Evolutionary conservation across 1,284 basidiomycete species (phyloP).

Genomic region (Anthracocystis walkeri): DNA sequence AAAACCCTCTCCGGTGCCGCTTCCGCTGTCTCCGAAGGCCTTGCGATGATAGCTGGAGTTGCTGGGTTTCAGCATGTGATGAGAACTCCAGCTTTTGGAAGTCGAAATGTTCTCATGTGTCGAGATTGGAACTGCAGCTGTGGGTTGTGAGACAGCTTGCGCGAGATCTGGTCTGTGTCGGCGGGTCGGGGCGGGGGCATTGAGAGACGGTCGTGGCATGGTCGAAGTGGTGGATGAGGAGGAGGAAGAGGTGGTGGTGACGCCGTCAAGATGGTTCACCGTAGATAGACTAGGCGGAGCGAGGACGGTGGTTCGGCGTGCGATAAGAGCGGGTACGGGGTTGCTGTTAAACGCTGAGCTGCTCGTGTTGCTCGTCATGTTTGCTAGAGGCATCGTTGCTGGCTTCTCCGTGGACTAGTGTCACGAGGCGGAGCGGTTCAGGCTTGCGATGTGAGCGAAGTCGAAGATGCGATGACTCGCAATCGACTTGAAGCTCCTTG

Average conservation of each 20-base stretch:
- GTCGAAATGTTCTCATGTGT: slow-evolving; percentile 36
- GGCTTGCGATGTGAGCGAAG: background rate
- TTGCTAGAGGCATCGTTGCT: slow-evolving; percentile 4
- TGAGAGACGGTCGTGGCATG: background rate
- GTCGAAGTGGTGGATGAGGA: slow-evolving; percentile 1
- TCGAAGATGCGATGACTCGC: background rate
- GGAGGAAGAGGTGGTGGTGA: background rate
- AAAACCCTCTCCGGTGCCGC: slow-evolving; percentile 7
- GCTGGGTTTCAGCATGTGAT: background rate
- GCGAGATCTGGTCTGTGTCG: slow-evolving; percentile 23
- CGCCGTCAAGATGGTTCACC: slow-evolving; percentile 30
- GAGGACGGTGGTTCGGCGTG: slow-evolving; percentile 27
- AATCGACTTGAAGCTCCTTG: background rate
- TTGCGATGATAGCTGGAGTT: background rate
- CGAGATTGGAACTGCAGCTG: slow-evolving; percentile 26
- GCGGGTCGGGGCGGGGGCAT: background rate
- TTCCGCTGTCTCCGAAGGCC: background rate
- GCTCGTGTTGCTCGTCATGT: slow-evolving; percentile 6
- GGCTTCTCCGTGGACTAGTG: no score
- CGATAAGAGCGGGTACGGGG: slow-evolving; percentile 29
- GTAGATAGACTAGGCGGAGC: slow-evolving; percentile 33
- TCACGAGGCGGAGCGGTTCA: background rate
- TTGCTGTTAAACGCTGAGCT: slow-evolving; percentile 8
- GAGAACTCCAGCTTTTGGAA: slow-evolving; percentile 23
- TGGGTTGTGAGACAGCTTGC: slow-evolving; percentile 22